Percentiles rank a stretch among this genome's conserved stretches.
These are phyloP conservation scores for Micractinium conductrix DNA, from an alignment of 139 green algal genomes.

Conservation along the genomic window DNA sequence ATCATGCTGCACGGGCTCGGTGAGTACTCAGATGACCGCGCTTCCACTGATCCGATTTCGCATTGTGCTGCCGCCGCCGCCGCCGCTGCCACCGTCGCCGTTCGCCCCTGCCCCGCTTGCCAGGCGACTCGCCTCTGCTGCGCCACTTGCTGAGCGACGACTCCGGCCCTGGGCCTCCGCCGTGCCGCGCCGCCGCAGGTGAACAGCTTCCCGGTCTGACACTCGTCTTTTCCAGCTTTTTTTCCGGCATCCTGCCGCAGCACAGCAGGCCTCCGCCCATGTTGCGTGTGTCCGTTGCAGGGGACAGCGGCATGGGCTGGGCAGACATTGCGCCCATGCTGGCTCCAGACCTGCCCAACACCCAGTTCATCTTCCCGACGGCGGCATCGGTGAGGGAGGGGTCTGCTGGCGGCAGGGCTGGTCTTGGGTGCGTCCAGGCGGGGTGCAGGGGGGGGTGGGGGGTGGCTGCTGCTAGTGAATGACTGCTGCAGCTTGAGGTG, in stretches of 20 bases:
- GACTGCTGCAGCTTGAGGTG: no score
- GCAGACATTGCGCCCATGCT: slow-evolving; percentile 38
- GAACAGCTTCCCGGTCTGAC: no score
- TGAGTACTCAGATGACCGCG: background rate
- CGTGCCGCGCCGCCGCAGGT: background rate
- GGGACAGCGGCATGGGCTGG: slow-evolving; percentile 52
- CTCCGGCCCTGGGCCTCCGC: background rate
- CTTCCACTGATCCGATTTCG: background rate
- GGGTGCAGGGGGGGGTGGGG: background rate
- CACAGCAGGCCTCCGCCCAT: no score
- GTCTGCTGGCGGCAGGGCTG: no score
- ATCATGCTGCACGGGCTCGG: slow-evolving; percentile 57
- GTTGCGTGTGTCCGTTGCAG: background rate
- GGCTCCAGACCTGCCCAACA: slow-evolving; percentile 30
- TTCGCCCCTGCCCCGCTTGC: background rate
- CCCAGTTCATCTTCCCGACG: slow-evolving; percentile 53
- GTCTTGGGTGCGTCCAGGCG: no score
- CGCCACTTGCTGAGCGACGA: background rate
- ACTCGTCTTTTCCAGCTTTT: no score
- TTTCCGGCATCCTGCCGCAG: no score
- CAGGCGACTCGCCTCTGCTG: background rate
- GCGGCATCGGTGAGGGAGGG: slow-evolving; percentile 16
- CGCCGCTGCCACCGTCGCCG: background rate
- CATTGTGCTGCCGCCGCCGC: background rate
- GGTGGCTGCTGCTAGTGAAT: background rate